Percentiles rank a stretch among this genome's conserved stretches.
Conservation (phyloP, 2,329 filamentous ascomycete species). For the Zymoseptoria tritici region DNA sequence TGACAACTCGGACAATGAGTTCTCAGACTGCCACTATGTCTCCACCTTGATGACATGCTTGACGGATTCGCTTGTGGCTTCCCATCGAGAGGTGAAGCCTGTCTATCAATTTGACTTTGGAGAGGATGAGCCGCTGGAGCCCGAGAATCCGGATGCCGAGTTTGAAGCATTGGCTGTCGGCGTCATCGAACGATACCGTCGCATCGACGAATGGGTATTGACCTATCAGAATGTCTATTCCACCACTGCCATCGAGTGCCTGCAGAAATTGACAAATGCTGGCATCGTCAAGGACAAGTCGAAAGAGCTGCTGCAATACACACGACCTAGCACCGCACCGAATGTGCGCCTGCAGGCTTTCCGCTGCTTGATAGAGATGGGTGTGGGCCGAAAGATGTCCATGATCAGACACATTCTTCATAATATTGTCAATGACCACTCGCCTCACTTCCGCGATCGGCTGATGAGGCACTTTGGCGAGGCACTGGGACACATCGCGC, state of each 20-base stretch:
- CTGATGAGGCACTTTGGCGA: slow-evolving; percentile 48
- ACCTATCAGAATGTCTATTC: slow-evolving; percentile 60
- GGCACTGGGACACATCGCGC: slow-evolving; percentile 51
- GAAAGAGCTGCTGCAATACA: slow-evolving; percentile 55
- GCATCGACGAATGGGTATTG: slow-evolving; percentile 60
- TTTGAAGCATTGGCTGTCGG: slow-evolving; percentile 51
- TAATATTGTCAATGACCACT: slow-evolving; percentile 49
- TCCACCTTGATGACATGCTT: slow-evolving; percentile 65
- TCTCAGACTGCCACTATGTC: slow-evolving; percentile 84
- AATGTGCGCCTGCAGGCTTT: slow-evolving; percentile 54
- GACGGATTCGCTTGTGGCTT: slow-evolving; percentile 46
- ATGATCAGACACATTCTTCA: slow-evolving; percentile 52
- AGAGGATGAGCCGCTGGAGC: slow-evolving; percentile 37
- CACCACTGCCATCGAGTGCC: slow-evolving; percentile 53
- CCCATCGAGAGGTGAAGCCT: slow-evolving; percentile 22
- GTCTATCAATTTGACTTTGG: slow-evolving; percentile 33
- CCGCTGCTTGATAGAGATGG: slow-evolving; percentile 49
- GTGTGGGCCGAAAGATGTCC: slow-evolving; percentile 42
- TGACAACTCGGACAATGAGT: slow-evolving; percentile 82
- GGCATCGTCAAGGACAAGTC: slow-evolving; percentile 46
- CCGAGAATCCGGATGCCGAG: slow-evolving; percentile 40
- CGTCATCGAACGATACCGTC: slow-evolving; percentile 55
- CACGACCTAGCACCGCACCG: slow-evolving; percentile 51
- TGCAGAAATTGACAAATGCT: slow-evolving; percentile 47
- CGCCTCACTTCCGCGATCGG: slow-evolving; percentile 49